These are phyloP conservation scores for Fonsecaea pedrosoi DNA, from an alignment of 2,329 filamentous ascomycete genomes.

Conservation along the genomic window DNA sequence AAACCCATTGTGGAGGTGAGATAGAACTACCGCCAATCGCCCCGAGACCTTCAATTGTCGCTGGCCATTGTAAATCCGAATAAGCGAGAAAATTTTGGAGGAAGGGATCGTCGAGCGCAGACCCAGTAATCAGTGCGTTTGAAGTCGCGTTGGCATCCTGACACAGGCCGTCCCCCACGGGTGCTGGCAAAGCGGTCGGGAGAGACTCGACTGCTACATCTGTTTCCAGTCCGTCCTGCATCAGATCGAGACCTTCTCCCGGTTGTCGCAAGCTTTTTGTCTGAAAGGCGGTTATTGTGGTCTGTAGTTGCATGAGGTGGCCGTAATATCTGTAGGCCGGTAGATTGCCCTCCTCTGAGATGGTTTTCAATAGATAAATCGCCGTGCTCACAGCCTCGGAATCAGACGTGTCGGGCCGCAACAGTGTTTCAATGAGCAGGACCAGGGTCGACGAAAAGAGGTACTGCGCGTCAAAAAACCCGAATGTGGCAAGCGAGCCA, in stretches of 20 bases:
- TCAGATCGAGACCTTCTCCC: neutral
- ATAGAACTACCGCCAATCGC: neutral
- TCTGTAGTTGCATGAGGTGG: neutral
- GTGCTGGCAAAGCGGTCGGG: no score
- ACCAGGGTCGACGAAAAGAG: slow-evolving; percentile 20
- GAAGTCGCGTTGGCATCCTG: neutral
- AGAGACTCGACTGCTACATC: no score
- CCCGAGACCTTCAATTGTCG: neutral
- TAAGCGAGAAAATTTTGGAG: neutral
- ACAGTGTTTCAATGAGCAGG: slow-evolving; percentile 12
- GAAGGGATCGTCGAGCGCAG: neutral
- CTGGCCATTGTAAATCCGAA: neutral
- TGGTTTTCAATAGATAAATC: slow-evolving; percentile 14
- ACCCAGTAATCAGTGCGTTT: neutral
- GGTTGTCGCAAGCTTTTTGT: neutral
- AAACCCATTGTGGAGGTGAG: neutral
- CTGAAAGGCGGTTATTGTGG: neutral
- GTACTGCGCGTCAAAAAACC: slow-evolving; percentile 17
- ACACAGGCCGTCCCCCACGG: no score
- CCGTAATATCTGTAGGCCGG: slow-evolving; percentile 4
- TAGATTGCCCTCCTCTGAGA: slow-evolving; percentile 14
- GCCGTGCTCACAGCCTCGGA: slow-evolving; percentile 14
- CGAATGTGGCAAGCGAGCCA: slow-evolving; percentile 12
- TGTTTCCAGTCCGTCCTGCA: no score
- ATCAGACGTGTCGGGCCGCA: slow-evolving; percentile 10